Evolutionary conservation across 2,329 filamentous ascomycete species (phyloP).

Genomic region (Ophiostoma sp.): DNA sequence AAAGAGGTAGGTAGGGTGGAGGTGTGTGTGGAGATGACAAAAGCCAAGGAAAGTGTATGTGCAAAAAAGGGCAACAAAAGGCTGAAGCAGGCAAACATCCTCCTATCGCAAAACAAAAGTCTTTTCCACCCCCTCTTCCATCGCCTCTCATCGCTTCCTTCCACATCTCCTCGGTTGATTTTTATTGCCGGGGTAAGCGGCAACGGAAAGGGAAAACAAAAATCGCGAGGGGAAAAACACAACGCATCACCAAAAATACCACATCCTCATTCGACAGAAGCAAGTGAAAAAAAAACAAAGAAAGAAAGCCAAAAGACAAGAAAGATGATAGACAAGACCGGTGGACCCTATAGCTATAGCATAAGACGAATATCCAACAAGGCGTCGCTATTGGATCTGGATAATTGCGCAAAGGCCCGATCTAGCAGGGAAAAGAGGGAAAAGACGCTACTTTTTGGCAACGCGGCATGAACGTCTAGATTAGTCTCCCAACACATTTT

Average conservation of each 20-base stretch:
- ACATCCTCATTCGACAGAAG: neutral
- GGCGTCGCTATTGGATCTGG: neutral
- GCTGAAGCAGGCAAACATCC: neutral
- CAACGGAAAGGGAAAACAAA: neutral
- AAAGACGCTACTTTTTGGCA: neutral
- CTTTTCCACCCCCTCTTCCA: neutral
- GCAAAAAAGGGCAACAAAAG: neutral
- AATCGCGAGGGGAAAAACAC: neutral
- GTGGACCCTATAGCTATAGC: constrained; percentile 8
- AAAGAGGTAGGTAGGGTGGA: neutral
- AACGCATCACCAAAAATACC: neutral
- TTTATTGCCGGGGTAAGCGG: neutral
- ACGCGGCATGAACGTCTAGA: constrained; percentile 24
- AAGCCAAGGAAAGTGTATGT: neutral
- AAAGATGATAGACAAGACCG: neutral
- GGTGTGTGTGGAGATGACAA: neutral
- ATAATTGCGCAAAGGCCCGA: neutral
- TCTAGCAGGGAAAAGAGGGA: neutral
- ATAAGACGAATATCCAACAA: neutral
- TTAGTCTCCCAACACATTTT: constrained; percentile 16
- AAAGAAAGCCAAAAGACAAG: neutral
- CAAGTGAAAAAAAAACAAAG: neutral
- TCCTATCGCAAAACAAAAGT: neutral
- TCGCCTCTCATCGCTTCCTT: neutral
- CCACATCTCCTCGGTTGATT: neutral